Percentiles rank a stretch among this genome's conserved stretches.
These are phyloP conservation scores for Xylariaceae sp. DNA, from an alignment of 2,329 filamentous ascomycete species.

Conservation along the genomic window DNA sequence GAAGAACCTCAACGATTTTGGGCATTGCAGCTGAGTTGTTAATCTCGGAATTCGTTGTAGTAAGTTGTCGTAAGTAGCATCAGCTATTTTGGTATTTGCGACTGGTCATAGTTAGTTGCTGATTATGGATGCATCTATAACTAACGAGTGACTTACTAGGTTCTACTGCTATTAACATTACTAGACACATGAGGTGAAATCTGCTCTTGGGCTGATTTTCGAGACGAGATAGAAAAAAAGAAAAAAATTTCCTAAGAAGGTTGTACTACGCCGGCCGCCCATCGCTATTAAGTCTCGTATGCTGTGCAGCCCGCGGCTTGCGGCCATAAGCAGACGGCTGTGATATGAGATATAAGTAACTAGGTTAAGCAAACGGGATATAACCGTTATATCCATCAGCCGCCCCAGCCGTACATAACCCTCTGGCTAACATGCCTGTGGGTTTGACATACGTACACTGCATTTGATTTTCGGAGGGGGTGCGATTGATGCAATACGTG, in stretches of 20 bases:
- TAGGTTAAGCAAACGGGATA: not conserved
- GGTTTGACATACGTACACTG: not conserved
- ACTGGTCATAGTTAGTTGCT: no score
- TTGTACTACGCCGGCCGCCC: not conserved
- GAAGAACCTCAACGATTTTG: not conserved
- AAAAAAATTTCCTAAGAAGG: no score
- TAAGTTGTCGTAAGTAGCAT: not conserved
- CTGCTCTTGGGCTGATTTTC: no score
- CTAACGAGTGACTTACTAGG: no score
- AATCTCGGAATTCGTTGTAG: not conserved
- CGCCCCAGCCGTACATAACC: not conserved
- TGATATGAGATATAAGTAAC: not conserved
- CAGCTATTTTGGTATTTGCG: not conserved
- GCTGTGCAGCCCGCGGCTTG: not conserved
- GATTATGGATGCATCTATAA: no score
- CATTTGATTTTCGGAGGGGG: not conserved
- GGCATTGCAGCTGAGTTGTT: not conserved
- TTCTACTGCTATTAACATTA: no score
- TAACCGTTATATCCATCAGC: no score
- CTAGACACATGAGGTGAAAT: no score
- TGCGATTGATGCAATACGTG: conserved; percentile 6
- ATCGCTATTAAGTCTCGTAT: not conserved
- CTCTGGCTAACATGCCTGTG: not conserved
- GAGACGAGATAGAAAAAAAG: no score
- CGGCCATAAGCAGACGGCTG: not conserved